Evolutionary conservation across 257 asterid genomes (phyloP).

Genomic region (Solanum boliviense): DNA sequence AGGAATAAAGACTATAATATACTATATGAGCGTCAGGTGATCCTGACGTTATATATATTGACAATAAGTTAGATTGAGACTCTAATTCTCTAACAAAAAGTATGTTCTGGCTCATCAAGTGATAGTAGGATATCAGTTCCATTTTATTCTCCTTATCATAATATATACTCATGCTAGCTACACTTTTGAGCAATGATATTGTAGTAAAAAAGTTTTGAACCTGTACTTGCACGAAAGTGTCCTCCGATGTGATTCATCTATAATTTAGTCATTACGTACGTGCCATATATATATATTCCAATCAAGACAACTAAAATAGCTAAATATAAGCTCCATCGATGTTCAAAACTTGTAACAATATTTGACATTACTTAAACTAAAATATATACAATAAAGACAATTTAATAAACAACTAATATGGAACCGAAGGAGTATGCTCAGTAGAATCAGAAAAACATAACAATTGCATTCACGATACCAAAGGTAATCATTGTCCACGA

Average conservation of each 20-base stretch:
- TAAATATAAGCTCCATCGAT: not conserved
- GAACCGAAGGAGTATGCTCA: not conserved
- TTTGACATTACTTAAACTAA: no score
- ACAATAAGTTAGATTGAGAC: no score
- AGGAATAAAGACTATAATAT: not conserved
- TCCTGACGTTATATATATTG: no score
- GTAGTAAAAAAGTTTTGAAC: no score
- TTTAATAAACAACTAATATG: not conserved
- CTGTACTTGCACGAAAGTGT: not conserved
- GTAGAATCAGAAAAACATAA: no score
- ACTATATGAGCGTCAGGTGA: not conserved
- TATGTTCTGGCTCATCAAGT: not conserved
- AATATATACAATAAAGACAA: no score
- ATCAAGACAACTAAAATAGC: not conserved
- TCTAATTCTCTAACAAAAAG: no score
- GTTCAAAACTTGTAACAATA: not conserved
- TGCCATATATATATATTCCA: not conserved
- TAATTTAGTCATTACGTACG: no score
- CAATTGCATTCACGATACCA: no score
- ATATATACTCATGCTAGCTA: not conserved
- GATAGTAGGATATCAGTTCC: not conserved
- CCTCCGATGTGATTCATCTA: not conserved
- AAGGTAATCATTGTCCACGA: no score
- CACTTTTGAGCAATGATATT: no score
- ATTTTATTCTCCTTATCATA: not conserved